phyloP scores from a whole-genome alignment of 2,329 filamentous ascomycete species.

The Ascochyta viciae-villosae region DNA sequence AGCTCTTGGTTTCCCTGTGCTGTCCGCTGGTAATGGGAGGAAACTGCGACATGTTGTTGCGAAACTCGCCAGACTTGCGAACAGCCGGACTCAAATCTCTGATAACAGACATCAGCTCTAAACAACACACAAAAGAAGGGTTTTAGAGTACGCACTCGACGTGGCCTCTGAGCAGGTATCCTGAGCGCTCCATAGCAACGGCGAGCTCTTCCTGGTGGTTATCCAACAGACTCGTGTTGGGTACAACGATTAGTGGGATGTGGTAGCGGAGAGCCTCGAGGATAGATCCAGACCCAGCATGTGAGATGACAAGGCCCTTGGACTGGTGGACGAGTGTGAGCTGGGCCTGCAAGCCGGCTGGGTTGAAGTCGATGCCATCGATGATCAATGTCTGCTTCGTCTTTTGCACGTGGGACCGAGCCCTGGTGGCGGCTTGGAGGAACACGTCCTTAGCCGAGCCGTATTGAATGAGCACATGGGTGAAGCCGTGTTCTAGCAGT shows the following conservation, averaged over 20 bases:
- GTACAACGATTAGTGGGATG: constrained; percentile 84
- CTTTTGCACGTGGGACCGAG: constrained; percentile 21
- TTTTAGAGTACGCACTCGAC: constrained; percentile 62
- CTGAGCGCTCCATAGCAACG: constrained; percentile 72
- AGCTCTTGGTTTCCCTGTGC: constrained; percentile 46
- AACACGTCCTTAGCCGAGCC: constrained; percentile 70
- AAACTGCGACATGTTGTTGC: constrained; percentile 41
- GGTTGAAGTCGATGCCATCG: constrained; percentile 71
- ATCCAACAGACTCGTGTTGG: constrained; percentile 80
- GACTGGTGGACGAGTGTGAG: constrained; percentile 63
- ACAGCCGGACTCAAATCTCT: constrained; percentile 60
- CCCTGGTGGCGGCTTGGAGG: constrained; percentile 38
- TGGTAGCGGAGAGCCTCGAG: constrained; percentile 79
- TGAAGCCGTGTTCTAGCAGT: constrained; percentile 69
- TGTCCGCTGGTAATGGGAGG: constrained; percentile 46
- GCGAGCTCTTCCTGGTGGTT: constrained; percentile 94
- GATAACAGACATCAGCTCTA: background rate
- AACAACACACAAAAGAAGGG: background rate
- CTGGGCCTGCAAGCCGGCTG: constrained; percentile 62
- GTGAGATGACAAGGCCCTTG: constrained; percentile 81
- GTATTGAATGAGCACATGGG: constrained; percentile 79
- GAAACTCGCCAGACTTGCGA: constrained; percentile 54
- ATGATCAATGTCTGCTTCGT: constrained; percentile 50
- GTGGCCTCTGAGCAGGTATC: constrained; percentile 77
- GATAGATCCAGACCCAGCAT: constrained; percentile 91